Evolutionary conservation across 768 basidiomycete genomes (phyloP).

Genomic region (Tulasnella calospora): DNA sequence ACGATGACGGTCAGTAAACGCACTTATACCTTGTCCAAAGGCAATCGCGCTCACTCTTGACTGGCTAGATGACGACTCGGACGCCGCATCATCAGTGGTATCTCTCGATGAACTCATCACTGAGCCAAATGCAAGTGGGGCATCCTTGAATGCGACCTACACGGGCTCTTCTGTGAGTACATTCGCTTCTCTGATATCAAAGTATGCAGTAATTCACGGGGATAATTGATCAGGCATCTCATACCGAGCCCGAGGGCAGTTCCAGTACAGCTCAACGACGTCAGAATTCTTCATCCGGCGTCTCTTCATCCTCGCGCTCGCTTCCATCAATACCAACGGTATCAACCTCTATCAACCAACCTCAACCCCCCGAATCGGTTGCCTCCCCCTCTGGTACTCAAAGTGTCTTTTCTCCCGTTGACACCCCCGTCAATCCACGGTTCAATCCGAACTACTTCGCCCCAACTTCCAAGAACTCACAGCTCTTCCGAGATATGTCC

Average conservation of each 20-base stretch:
- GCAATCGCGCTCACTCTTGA: not conserved
- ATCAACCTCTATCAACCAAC: not conserved
- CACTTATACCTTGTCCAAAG: not conserved
- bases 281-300: too few species aligned
- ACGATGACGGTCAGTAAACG: not conserved
- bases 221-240: not conserved
- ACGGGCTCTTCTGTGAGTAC: not conserved
- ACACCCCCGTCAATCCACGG: not conserved
- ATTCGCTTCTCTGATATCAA: not conserved
- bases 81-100: not conserved
- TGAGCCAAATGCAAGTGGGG: not conserved
- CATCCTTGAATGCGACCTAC: not conserved
- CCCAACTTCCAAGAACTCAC: not conserved
- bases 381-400: not conserved
- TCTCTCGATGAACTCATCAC: not conserved
- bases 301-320: not conserved
- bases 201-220: not conserved
- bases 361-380: not conserved
- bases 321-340: not conserved
- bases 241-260: not conserved
- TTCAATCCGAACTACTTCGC: not conserved
- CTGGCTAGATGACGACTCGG: not conserved
- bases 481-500: not conserved
- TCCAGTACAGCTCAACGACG: too few species aligned
- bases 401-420: not conserved